These are phyloP conservation scores for Hymenotorrendiella dingleyae DNA, from an alignment of 2,329 filamentous ascomycete genomes.

Conservation along the genomic window DNA sequence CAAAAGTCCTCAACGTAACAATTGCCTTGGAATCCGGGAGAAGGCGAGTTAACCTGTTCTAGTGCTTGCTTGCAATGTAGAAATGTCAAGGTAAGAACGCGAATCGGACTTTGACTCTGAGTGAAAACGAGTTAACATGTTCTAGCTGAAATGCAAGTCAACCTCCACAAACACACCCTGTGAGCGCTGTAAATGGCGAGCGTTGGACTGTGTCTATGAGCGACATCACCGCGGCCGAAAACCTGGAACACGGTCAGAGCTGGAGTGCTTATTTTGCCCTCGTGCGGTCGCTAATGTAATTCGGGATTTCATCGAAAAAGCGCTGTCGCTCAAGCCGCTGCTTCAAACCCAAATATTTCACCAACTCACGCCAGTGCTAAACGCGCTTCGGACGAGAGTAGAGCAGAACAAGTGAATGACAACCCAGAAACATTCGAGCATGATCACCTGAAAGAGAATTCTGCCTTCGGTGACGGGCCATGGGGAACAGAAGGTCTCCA, in stretches of 20 bases:
- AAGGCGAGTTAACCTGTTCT: too few species aligned
- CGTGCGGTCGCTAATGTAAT: neutral
- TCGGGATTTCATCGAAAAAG: neutral
- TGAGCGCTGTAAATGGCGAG: conserved; percentile 34
- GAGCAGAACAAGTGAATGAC: neutral
- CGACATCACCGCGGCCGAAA: conserved; percentile 37
- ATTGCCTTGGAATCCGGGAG: too few species aligned
- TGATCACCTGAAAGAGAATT: neutral
- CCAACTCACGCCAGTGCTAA: too few species aligned
- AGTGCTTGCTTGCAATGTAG: conserved; percentile 2
- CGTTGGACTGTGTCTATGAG: conserved; percentile 34
- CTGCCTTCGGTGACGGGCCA: neutral
- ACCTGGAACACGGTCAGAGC: conserved; percentile 31
- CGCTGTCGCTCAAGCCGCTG: neutral
- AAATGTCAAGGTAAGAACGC: neutral
- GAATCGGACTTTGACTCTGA: too few species aligned
- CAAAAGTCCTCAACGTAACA: too few species aligned
- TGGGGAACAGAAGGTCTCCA: conserved; percentile 24
- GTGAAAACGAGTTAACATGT: too few species aligned
- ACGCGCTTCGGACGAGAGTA: too few species aligned
- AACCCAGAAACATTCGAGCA: neutral
- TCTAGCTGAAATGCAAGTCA: conserved; percentile 3
- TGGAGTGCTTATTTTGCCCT: neutral
- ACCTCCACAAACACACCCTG: conserved; percentile 17
- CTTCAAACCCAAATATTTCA: too few species aligned